Conservation (phyloP, 2,329 filamentous ascomycete genomes). For the Gaeumannomyces tritici region DNA sequence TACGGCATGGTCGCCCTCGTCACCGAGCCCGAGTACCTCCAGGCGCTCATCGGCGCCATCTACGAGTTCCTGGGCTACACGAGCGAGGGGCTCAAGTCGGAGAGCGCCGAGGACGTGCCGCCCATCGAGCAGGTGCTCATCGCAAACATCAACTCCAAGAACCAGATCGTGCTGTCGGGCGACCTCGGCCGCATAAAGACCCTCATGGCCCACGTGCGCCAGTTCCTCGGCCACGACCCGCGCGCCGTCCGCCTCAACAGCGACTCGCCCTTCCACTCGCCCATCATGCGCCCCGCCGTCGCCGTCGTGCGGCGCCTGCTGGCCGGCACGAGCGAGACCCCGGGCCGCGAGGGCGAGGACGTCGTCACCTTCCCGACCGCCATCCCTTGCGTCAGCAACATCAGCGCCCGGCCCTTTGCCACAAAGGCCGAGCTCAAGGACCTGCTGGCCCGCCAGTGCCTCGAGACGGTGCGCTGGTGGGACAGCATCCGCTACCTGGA, state of each 20-base stretch:
- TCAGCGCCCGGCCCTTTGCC: slow-evolving; percentile 68
- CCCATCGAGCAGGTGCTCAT: slow-evolving; percentile 82
- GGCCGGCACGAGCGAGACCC: slow-evolving; percentile 43
- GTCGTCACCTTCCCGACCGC: slow-evolving; percentile 66
- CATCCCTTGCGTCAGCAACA: slow-evolving; percentile 78
- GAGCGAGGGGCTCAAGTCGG: slow-evolving; percentile 54
- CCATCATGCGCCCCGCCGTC: slow-evolving; percentile 80
- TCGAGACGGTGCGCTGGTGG: slow-evolving; percentile 95
- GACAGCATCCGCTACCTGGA: slow-evolving; percentile 86
- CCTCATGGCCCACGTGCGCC: slow-evolving; percentile 73
- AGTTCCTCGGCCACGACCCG: slow-evolving; percentile 87
- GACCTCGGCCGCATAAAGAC: slow-evolving; percentile 74
- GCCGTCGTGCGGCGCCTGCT: slow-evolving; percentile 63
- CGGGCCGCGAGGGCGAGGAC: slow-evolving; percentile 45
- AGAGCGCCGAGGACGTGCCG: slow-evolving; percentile 57
- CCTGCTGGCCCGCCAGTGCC: slow-evolving; percentile 74
- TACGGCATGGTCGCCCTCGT: slow-evolving; percentile 94
- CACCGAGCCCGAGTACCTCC: slow-evolving; percentile 71
- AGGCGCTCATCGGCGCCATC: slow-evolving; percentile 60
- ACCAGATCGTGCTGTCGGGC: slow-evolving; percentile 90
- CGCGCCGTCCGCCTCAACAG: slow-evolving; percentile 78
- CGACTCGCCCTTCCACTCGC: slow-evolving; percentile 84
- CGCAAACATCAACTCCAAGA: slow-evolving; percentile 91
- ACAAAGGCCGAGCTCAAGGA: slow-evolving; percentile 69
- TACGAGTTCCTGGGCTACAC: slow-evolving; percentile 68